phyloP scores from a whole-genome alignment of 371 early-diverging fungal species.

The Rhizopus microsporus region DNA sequence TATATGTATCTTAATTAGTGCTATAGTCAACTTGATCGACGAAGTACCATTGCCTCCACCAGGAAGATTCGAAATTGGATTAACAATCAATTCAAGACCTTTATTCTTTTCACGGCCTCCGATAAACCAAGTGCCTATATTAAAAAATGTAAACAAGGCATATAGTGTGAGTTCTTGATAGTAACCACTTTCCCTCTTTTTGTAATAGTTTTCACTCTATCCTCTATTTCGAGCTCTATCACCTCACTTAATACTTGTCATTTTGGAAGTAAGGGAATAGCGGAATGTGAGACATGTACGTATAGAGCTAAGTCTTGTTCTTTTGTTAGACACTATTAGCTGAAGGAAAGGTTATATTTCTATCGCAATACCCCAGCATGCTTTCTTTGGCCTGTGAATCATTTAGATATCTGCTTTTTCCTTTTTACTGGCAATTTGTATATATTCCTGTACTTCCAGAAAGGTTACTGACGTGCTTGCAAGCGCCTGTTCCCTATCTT shows the following conservation, averaged over 20 bases:
- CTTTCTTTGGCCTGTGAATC: conserved; percentile 73
- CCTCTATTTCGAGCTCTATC: conserved; percentile 77
- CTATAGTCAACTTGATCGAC: conserved; percentile 70
- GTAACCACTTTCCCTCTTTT: not conserved
- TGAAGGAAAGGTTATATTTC: conserved; percentile 76
- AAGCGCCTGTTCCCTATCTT: conserved; percentile 84
- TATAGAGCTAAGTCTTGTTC: not conserved
- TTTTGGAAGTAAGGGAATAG: conserved; percentile 56
- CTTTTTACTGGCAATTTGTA: conserved; percentile 82
- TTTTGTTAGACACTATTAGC: conserved; percentile 57
- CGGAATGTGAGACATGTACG: not conserved
- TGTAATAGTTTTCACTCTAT: conserved; percentile 73
- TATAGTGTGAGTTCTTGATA: not conserved
- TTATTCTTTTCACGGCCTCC: conserved; percentile 78
- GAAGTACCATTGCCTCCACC: conserved; percentile 83
- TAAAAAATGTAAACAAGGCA: conserved; percentile 67
- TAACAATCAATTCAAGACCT: conserved; percentile 62
- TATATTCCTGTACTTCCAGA: conserved; percentile 80
- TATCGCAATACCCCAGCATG: conserved; percentile 73
- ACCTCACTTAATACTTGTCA: conserved; percentile 66
- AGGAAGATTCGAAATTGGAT: conserved; percentile 75
- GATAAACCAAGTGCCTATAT: conserved; percentile 71
- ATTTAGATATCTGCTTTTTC: conserved; percentile 71
- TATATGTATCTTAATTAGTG: conserved; percentile 18
- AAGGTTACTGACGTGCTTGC: conserved; percentile 70